These are phyloP conservation scores for Lactarius indigo DNA, from an alignment of 768 basidiomycete genomes.

Conservation along the genomic window DNA sequence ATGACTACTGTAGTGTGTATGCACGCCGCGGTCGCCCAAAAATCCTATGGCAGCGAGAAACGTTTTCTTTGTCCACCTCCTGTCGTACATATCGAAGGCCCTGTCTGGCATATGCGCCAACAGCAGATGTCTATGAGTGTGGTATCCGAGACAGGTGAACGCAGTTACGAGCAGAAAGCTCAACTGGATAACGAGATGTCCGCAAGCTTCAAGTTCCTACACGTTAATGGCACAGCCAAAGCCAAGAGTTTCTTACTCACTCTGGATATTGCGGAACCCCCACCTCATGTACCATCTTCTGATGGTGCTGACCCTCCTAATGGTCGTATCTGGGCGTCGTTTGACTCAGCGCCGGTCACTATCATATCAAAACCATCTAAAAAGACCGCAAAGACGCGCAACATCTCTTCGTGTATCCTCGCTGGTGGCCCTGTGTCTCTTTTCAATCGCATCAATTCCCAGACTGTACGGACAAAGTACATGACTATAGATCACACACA, in stretches of 20 bases:
- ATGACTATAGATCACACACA: slow-evolving; percentile 88
- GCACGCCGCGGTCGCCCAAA: slow-evolving; percentile 92
- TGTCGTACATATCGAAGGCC: slow-evolving; percentile 88
- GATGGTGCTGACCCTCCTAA: slow-evolving; percentile 35
- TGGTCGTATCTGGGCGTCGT: slow-evolving; percentile 84
- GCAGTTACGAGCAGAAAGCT: slow-evolving; percentile 81
- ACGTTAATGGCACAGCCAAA: slow-evolving; percentile 85
- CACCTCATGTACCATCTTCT: slow-evolving; percentile 43
- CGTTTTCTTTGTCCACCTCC: slow-evolving; percentile 93
- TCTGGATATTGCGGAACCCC: slow-evolving; percentile 78
- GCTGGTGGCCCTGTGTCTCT: slow-evolving; percentile 87
- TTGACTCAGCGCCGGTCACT: slow-evolving; percentile 87
- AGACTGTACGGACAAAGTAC: slow-evolving; percentile 96
- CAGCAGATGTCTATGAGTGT: slow-evolving; percentile 85
- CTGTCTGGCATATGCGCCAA: slow-evolving; percentile 76
- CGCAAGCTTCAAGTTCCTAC: slow-evolving; percentile 87
- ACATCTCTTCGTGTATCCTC: slow-evolving; percentile 86
- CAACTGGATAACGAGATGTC: slow-evolving; percentile 80
- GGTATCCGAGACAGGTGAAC: slow-evolving; percentile 78
- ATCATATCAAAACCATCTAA: slow-evolving; percentile 98
- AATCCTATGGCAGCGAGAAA: slow-evolving; percentile 94
- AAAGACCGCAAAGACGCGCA: slow-evolving; percentile 94
- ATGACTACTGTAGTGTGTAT: slow-evolving; percentile 91
- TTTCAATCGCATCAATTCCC: slow-evolving; percentile 95
- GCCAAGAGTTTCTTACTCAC: slow-evolving; percentile 87